These are phyloP conservation scores for Aphanomyces cochlioides DNA, from an alignment of 352 stramenopile genomes.

Conservation along the genomic window DNA sequence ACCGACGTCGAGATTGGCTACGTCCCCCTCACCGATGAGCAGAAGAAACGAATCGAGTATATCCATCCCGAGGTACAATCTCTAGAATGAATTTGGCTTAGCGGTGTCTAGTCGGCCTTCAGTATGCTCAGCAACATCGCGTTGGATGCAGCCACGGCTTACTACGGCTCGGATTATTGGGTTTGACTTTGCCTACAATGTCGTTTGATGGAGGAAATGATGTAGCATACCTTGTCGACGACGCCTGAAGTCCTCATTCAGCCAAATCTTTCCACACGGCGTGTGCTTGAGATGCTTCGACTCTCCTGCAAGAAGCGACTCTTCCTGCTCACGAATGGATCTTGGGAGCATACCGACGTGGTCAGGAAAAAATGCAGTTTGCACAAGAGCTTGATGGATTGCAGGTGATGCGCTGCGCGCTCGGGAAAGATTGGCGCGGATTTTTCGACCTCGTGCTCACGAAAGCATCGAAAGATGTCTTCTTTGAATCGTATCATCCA, in stretches of 20 bases:
- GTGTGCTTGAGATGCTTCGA: constrained; percentile 39
- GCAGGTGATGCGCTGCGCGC: constrained; percentile 46
- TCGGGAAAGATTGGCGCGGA: constrained; percentile 45
- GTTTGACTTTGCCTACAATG: constrained; percentile 2
- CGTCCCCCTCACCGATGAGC: background rate
- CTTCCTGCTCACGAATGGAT: constrained; percentile 53
- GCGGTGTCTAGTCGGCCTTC: constrained; percentile 35
- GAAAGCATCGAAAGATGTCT: constrained; percentile 50
- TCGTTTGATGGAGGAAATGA: background rate
- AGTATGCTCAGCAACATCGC: constrained; percentile 43
- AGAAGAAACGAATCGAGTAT: constrained; percentile 6
- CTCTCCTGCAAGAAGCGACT: constrained; percentile 38
- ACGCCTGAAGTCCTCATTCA: constrained; percentile 45
- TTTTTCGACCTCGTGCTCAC: constrained; percentile 53
- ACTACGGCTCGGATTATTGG: constrained; percentile 47
- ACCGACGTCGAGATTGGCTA: constrained; percentile 41
- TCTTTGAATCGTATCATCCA: constrained; percentile 54
- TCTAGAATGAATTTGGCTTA: no score
- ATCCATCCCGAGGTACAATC: background rate
- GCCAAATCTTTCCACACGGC: constrained; percentile 43
- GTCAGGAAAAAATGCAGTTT: background rate
- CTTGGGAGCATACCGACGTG: constrained; percentile 50
- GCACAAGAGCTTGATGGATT: background rate
- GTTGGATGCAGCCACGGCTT: constrained; percentile 42
- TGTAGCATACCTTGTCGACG: constrained; percentile 39